These are phyloP conservation scores for Termitomyces sp. DNA, from an alignment of 768 basidiomycete species.

Conservation along the genomic window DNA sequence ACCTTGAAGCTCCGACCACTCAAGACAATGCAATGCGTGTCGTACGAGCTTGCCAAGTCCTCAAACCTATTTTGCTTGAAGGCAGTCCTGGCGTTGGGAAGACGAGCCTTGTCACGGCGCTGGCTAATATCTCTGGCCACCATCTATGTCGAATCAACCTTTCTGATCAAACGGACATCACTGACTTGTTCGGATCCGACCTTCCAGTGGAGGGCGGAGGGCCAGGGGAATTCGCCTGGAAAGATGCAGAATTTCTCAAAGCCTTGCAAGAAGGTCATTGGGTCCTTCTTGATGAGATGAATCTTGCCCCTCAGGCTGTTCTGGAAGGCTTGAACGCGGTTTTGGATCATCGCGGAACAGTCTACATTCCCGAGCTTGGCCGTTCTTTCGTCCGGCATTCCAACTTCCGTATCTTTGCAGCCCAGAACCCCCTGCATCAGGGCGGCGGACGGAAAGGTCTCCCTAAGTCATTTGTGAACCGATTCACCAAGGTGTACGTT, in stretches of 20 bases:
- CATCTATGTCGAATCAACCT: constrained; percentile 90
- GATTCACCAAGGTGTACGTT: constrained; percentile 97
- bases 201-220: constrained; percentile 89
- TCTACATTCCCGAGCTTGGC: constrained; percentile 93
- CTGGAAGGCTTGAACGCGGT: constrained; percentile 96
- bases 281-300: constrained; percentile 99
- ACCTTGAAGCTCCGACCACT: constrained; percentile 86
- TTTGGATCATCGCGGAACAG: constrained; percentile 91
- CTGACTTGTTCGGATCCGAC: constrained; percentile 95
- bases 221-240: constrained; percentile 95
- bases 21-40: constrained; percentile 85
- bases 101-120: constrained; percentile 86
- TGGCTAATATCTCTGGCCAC: constrained; percentile 79
- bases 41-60: constrained; percentile 82
- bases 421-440: constrained; percentile 94
- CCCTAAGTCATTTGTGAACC: constrained; percentile 95
- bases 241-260: constrained; percentile 91
- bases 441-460: constrained; percentile 97
- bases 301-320: constrained; percentile 93
- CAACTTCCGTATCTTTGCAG: constrained; percentile 95
- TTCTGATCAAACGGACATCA: constrained; percentile 96
- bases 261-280: constrained; percentile 95
- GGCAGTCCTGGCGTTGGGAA: constrained; percentile 99
- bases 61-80: constrained; percentile 91
- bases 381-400: constrained; percentile 87